Evolutionary conservation across 2,329 filamentous ascomycete species (phyloP).

Genomic region (Pseudogymnoascus sp.): DNA sequence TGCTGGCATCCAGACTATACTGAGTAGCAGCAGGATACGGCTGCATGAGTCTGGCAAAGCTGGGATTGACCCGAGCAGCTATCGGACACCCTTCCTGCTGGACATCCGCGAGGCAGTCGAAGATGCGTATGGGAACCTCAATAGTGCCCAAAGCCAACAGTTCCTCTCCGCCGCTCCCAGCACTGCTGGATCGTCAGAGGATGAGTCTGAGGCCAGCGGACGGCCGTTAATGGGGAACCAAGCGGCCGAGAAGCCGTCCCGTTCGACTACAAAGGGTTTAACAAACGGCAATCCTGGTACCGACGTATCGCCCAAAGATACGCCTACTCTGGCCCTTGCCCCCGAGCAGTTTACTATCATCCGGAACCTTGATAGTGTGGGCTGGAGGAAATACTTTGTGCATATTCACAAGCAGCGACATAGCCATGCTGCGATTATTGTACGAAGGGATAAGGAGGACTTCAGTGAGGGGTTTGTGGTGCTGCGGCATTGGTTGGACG

Average conservation of each 20-base stretch:
- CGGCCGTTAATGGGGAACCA: background rate
- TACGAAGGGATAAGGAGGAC: slow-evolving; percentile 58
- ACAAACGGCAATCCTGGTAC: slow-evolving; percentile 33
- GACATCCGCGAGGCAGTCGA: slow-evolving; percentile 64
- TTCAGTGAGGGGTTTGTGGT: slow-evolving; percentile 76
- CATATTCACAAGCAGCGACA: slow-evolving; percentile 74
- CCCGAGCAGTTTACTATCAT: slow-evolving; percentile 82
- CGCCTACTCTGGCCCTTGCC: slow-evolving; percentile 70
- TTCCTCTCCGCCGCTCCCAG: slow-evolving; percentile 50
- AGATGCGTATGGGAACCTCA: slow-evolving; percentile 63
- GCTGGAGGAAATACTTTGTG: slow-evolving; percentile 61
- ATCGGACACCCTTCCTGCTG: slow-evolving; percentile 69
- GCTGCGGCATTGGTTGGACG: slow-evolving; percentile 71
- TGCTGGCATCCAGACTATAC: slow-evolving; percentile 67
- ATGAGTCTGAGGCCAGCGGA: background rate
- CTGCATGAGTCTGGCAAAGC: slow-evolving; percentile 67
- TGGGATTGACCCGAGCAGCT: slow-evolving; percentile 61
- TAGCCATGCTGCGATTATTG: slow-evolving; percentile 85
- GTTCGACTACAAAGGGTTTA: background rate
- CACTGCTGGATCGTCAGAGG: background rate
- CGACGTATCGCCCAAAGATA: slow-evolving; percentile 27
- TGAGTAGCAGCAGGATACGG: slow-evolving; percentile 67
- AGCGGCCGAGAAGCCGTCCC: background rate
- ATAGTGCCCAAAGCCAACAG: slow-evolving; percentile 61
- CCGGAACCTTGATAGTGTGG: slow-evolving; percentile 61